These are phyloP conservation scores for Jackrogersella multiformis DNA, from an alignment of 495 filamentous ascomycete genomes.

Conservation along the genomic window DNA sequence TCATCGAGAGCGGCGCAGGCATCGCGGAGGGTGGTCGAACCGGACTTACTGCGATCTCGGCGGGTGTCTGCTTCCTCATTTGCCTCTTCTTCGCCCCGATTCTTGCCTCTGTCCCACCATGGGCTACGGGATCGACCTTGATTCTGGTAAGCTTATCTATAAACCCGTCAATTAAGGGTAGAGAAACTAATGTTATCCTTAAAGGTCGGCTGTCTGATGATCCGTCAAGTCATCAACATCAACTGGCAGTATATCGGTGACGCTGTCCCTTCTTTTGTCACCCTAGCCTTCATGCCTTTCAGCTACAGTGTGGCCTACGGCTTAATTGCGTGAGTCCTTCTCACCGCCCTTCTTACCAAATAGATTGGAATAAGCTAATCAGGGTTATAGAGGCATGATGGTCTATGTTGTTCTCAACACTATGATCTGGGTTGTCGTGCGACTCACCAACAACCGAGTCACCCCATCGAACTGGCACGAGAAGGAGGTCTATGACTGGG, in stretches of 20 bases:
- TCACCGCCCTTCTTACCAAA: constrained; percentile 26
- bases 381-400: constrained; percentile 66
- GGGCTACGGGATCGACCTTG: constrained; percentile 83
- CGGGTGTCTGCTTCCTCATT: constrained; percentile 79
- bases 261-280: constrained; percentile 81
- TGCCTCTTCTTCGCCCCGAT: constrained; percentile 85
- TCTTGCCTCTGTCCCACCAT: constrained; percentile 83
- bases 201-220: constrained; percentile 66
- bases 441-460: constrained; percentile 66
- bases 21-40: constrained; percentile 84
- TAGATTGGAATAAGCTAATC: constrained; percentile 23
- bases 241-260: constrained; percentile 70
- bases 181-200: constrained; percentile 21
- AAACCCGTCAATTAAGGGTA: background rate
- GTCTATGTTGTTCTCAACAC: constrained; percentile 75
- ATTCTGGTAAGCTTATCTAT: constrained; percentile 65
- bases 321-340: constrained; percentile 67
- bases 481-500: constrained; percentile 80
- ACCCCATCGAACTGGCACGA: constrained; percentile 75
- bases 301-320: constrained; percentile 84
- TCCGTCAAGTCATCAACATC: constrained; percentile 62
- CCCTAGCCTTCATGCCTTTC: constrained; percentile 81
- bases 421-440: constrained; percentile 64
- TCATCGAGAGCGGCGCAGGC: constrained; percentile 83
- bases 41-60: constrained; percentile 77